Conservation (phyloP, 1,284 basidiomycete genomes). For the Puccinia triticina region DNA sequence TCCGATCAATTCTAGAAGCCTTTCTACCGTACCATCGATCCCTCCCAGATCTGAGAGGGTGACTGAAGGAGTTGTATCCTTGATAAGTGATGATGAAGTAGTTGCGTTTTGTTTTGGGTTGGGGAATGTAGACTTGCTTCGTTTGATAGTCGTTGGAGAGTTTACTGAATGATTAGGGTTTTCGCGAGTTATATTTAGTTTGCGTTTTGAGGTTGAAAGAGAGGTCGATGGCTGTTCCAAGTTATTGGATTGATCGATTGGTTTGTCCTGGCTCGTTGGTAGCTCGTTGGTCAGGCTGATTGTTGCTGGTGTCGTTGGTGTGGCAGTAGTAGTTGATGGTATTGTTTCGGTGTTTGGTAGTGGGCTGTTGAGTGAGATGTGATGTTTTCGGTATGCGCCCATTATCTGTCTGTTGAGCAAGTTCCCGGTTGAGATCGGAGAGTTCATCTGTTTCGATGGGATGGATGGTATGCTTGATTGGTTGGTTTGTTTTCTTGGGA, state of each 20-base stretch:
- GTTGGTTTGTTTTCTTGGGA: no score
- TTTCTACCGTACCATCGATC: conserved; percentile 80
- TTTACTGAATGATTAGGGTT: conserved; percentile 1
- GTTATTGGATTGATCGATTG: not conserved
- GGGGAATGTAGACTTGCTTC: conserved; percentile 14
- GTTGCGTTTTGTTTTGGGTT: conserved; percentile 8
- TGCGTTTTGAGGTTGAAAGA: conserved; percentile 22
- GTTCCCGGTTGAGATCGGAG: conserved; percentile 20
- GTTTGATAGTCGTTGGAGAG: conserved; percentile 3
- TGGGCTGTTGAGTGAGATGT: conserved; percentile 34
- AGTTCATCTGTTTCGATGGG: no score
- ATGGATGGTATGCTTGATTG: no score
- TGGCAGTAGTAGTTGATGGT: not conserved
- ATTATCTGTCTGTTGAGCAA: conserved; percentile 47
- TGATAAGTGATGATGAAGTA: conserved; percentile 34
- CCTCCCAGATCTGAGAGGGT: conserved; percentile 82
- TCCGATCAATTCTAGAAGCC: conserved; percentile 90
- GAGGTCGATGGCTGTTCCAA: not conserved
- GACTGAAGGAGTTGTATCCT: conserved; percentile 7
- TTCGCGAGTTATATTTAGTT: conserved; percentile 6
- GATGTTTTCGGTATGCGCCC: conserved; percentile 26
- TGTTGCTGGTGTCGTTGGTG: not conserved
- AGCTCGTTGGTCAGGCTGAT: not conserved
- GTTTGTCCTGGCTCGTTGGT: not conserved
- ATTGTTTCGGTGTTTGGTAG: not conserved